Percentiles rank a stretch among this genome's conserved stretches.
Evolutionary conservation across 371 early-diverging fungal species (phyloP).

Genomic region (Mucor circinelloides): DNA sequence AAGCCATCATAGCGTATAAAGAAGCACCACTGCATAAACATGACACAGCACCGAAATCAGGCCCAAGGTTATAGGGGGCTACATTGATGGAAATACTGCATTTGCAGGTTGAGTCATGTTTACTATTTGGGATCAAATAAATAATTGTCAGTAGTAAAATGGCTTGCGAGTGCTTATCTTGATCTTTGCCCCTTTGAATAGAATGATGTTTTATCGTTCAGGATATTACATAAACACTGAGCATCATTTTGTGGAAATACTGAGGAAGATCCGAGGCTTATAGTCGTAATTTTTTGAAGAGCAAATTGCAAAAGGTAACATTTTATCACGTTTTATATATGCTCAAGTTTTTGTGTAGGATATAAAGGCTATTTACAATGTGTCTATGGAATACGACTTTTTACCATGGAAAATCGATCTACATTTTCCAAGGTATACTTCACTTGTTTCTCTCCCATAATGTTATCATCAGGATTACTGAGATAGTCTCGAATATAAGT

Average conservation of each 20-base stretch:
- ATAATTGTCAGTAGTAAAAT: background rate
- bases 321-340: no score
- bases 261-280: no score
- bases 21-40: slow-evolving; percentile 41
- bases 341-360: background rate
- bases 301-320: no score
- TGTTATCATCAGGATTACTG: slow-evolving; percentile 44
- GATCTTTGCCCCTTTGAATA: no score
- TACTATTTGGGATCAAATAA: no score
- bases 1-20: slow-evolving; percentile 66
- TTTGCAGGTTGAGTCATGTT: no score
- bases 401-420: slow-evolving; percentile 89
- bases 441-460: slow-evolving; percentile 36
- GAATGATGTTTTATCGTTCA: no score
- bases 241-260: no score
- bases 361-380: background rate
- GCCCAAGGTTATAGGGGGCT: background rate
- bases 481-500: slow-evolving; percentile 28
- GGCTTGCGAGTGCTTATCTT: no score
- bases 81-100: background rate
- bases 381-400: slow-evolving; percentile 81
- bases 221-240: no score
- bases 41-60: background rate
- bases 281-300: no score
- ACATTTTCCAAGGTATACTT: slow-evolving; percentile 81